phyloP scores from a whole-genome alignment of 2,329 filamentous ascomycete genomes.

The Penicillium hordei region DNA sequence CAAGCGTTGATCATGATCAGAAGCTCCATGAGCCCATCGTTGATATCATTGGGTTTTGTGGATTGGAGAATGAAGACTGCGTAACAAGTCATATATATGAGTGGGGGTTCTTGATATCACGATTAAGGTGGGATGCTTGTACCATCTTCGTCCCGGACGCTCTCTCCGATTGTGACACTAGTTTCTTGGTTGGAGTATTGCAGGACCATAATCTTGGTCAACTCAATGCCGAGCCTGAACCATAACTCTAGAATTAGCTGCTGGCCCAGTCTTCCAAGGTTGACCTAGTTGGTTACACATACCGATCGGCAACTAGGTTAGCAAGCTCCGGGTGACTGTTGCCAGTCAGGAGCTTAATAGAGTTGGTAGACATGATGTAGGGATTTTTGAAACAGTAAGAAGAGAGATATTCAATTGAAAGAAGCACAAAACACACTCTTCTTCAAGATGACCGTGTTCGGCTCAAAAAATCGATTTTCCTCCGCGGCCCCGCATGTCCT shows the following conservation, averaged over 20 bases:
- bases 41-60: conserved; percentile 92
- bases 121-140: conserved; percentile 28
- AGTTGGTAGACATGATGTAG: conserved; percentile 65
- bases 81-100: conserved; percentile 15
- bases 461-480: conserved; percentile 26
- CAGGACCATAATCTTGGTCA: conserved; percentile 67
- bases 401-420: not conserved
- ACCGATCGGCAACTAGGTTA: conserved; percentile 67
- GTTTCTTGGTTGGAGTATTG: conserved; percentile 65
- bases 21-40: conserved; percentile 96
- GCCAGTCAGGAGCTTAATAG: conserved; percentile 72
- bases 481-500: conserved; percentile 24
- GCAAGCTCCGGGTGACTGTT: conserved; percentile 73
- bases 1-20: conserved; percentile 98
- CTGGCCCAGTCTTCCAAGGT: conserved; percentile 1
- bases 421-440: conserved; percentile 3
- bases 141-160: conserved; percentile 93
- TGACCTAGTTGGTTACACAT: conserved; percentile 27
- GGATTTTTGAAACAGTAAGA: not conserved
- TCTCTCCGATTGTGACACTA: conserved; percentile 87
- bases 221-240: conserved; percentile 62
- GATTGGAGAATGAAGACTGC: conserved; percentile 93
- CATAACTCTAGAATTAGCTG: conserved; percentile 12
- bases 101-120: conserved; percentile 8
- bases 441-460: conserved; percentile 9